Percentiles rank a stretch among this genome's conserved stretches.
phyloP scores from a whole-genome alignment of 441 rosid species.

The Euphorbia schlechtendalii region DNA sequence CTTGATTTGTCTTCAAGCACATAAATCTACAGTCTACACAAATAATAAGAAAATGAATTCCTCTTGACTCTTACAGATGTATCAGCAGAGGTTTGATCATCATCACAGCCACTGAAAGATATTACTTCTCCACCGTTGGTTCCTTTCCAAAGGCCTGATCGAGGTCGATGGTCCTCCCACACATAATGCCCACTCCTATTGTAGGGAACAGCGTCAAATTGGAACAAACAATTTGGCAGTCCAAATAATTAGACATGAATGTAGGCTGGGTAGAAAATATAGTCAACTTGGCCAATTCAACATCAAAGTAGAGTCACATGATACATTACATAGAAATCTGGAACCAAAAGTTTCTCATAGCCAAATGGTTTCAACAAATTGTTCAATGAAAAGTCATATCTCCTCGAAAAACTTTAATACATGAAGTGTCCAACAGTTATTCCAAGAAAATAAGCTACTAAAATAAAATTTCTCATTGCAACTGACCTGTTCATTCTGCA shows the following conservation, averaged over 20 bases:
- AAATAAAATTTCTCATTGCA: constrained; percentile 8
- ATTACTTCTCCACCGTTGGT: constrained; percentile 84
- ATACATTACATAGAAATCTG: background rate
- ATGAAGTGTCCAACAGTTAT: background rate
- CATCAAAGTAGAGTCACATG: background rate
- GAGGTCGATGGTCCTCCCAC: constrained; percentile 96
- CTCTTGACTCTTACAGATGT: constrained; percentile 56
- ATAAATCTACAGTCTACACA: background rate
- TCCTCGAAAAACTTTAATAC: background rate
- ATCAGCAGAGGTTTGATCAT: constrained; percentile 83
- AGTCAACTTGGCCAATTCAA: background rate
- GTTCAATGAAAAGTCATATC: background rate
- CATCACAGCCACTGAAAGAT: constrained; percentile 89
- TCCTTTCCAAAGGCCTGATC: constrained; percentile 80
- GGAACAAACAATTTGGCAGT: background rate
- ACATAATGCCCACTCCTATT: constrained; percentile 57
- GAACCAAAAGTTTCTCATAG: background rate
- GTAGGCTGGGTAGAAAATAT: background rate
- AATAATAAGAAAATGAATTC: background rate
- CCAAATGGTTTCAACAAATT: background rate
- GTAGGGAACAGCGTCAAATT: constrained; percentile 3
- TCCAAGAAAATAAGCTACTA: background rate
- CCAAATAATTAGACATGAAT: background rate
- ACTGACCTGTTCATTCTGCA: constrained; percentile 72
- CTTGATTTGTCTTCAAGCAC: background rate